Base-by-base conservation (phyloP, 176 grass and related monocot species). In the Calamus simplicifolius region DNA sequence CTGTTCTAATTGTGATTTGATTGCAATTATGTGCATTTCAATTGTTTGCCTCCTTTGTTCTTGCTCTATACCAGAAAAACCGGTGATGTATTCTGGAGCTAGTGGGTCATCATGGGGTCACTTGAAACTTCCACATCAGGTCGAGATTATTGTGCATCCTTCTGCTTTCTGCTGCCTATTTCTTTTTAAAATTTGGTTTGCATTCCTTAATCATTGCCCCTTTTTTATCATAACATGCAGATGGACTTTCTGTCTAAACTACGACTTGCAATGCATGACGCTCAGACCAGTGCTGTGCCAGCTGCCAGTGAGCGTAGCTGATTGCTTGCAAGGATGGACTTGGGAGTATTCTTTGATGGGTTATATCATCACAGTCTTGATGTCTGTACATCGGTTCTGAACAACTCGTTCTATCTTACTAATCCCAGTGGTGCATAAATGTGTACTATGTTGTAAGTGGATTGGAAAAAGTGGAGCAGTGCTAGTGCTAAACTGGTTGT, bases 101-200 rank as follows among this genome's bases (percentile, higher is more conserved):
- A 49, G 50, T 56, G 60, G 75, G 14, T 48, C 70, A 38, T 75
- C 75, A 52, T 84, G 70, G 75, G 70, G 81, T 56, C 70, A 74
- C 55, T 19, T 70, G 65, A 79, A 79, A 60, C 75, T 79, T 70
- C 75, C 81, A 66, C 81, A 84, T 60, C 81, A 84, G 70, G 81
- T 84, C 6, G 8, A 35, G 1, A 35, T 35, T 35, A 18, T 27
- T 10, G 18, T 51, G 57, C 19, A 58, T 23, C 38, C 16, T 30
- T 25, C 29, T 28, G 30, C 54, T 6, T 58, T 67, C 38, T 17
- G 6, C 25, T 62, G 5, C 17, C 3, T 25, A 51, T 66, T 27
- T 27, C 2, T 49, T 66, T 52, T 14, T 51, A 2, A 35, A 35
- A 35, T 6, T 49, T 21, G 4, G 31, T 12, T 50, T 5, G 6